Base-by-base conservation (phyloP, 441 rosid genomes). In the Adansonia rubrostipa region DNA sequence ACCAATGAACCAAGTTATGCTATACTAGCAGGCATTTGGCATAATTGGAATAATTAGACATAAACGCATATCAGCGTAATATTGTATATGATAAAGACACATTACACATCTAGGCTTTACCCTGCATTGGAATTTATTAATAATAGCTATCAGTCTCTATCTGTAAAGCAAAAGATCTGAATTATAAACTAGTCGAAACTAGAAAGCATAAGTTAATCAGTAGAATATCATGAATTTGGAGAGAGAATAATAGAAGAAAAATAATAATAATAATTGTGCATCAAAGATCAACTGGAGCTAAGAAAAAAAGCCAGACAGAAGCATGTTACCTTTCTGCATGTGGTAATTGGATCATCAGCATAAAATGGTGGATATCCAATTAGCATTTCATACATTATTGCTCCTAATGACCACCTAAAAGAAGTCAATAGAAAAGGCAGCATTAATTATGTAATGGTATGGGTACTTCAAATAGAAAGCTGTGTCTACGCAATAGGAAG, bases 351-450 rank as follows among this genome's bases (percentile, higher is more conserved):
- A 45, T 93, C 98, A 88, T 93, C 99, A 4, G 99, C 89, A 78
- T 95, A 95, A 86, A 95, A 95, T 42, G 99, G 99, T 79, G 99
- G 98, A 82, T 92, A 95, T 74, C 99, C 99, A 77, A 91, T 94
- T 71, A 95, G 97, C 99, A 95, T 95, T 84, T 95, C 99, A 70
- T 95, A 95, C 98, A 93, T 89, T 79, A 93, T 95, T 80, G 99
- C 99, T 79, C 99, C 98, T 66, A 95, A 87, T 48, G 99, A 95
- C 98, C 99, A 95, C 98, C 99, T 95, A 86, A 72, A 86, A 14
- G 74, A 82, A 76, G 78, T 47, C 54, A 74, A 75, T n/a, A 40
- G 57, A 77, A 69, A 33, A 78, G 67, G 77, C 6, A 6, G 10
- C 28, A 50, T 53, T 60, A 66, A 19, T 48, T 75, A 61, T 9